These are phyloP conservation scores for Lactarius quietus DNA, from an alignment of 768 basidiomycete species.

Conservation along the genomic window DNA sequence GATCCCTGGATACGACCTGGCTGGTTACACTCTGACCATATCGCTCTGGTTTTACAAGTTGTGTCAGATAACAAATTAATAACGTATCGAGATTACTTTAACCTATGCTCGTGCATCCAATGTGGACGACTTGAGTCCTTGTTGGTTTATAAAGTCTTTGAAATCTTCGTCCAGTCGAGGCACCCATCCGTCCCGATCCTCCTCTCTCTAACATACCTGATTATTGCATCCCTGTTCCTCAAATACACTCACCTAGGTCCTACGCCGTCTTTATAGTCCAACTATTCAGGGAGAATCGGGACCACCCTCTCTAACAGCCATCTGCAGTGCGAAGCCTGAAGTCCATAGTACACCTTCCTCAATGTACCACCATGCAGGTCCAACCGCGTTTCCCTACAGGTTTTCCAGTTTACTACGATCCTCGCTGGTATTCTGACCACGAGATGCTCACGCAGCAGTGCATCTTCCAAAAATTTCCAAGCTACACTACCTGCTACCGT, in stretches of 20 bases:
- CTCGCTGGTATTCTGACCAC: background rate
- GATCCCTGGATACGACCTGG: too few relatives aligned
- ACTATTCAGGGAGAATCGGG: background rate
- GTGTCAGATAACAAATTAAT: too few relatives aligned
- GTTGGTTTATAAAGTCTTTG: conserved; percentile 5
- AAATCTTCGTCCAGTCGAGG: background rate
- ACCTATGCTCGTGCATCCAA: too few relatives aligned
- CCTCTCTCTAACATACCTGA: background rate
- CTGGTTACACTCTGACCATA: too few relatives aligned
- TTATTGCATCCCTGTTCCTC: background rate
- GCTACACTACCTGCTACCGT: background rate
- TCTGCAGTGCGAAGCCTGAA: too few relatives aligned
- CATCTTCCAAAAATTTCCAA: background rate
- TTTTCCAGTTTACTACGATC: background rate
- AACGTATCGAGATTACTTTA: too few relatives aligned
- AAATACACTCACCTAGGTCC: background rate
- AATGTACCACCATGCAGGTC: background rate
- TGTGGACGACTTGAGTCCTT: background rate
- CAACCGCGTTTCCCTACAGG: background rate
- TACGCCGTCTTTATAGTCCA: background rate
- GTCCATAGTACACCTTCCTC: too few relatives aligned
- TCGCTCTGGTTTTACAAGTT: too few relatives aligned
- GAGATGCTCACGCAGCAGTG: background rate
- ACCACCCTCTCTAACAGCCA: background rate
- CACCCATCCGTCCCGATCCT: background rate